Evolutionary conservation across 139 green algal species (phyloP), one percentile per base, ranked within the genome.

Genomic region (Closterium sp.): DNA sequence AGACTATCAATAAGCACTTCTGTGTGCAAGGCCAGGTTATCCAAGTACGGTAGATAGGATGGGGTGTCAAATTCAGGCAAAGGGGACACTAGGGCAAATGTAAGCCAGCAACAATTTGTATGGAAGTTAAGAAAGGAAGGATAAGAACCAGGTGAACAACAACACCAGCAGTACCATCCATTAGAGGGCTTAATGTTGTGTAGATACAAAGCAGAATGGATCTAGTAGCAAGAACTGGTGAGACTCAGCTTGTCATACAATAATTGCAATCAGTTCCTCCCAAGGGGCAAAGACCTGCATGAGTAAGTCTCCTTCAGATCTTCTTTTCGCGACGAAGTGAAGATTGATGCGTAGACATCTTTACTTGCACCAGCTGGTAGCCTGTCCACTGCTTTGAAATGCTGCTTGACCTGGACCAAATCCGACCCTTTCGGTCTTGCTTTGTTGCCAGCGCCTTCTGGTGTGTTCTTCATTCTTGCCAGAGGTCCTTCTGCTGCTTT

Each of bases 261-360:
- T 50, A 9, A 24, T 79, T 24, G 17, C 62, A 27, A 27, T 94
- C 79, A 94, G 70, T 94, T 94, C n/a, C 92, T 32, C 24, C 90
- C 90, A 73, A 94, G 31, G 9, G 92, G 93, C 79, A 95, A 27
- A 0, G 31, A 88, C 38, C 92, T 91, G 93, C 93, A 95, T 4
- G 86, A 30, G 42, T 89, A 95, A 4, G 93, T 95, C 93, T 95
- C 93, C 87, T 92, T 92, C 21, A 62, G 24, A 10, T 89, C 34
- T n/a, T 34, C 30, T 29, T 85, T 85, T 9, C 27, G 85, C 24
- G 87, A 91, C 22, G 92, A 95, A 9, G 87, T 92, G 90, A 95
- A 95, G 86, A 95, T 93, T 21, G 93, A 95, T 10, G 92, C 85
- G 19, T 95, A 95, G 9, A 95, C 93, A n/a, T 70, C 32, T 17